These are phyloP conservation scores for Pestalotiopsis sp. DNA, from an alignment of 2,329 filamentous ascomycete genomes.

Conservation along the genomic window DNA sequence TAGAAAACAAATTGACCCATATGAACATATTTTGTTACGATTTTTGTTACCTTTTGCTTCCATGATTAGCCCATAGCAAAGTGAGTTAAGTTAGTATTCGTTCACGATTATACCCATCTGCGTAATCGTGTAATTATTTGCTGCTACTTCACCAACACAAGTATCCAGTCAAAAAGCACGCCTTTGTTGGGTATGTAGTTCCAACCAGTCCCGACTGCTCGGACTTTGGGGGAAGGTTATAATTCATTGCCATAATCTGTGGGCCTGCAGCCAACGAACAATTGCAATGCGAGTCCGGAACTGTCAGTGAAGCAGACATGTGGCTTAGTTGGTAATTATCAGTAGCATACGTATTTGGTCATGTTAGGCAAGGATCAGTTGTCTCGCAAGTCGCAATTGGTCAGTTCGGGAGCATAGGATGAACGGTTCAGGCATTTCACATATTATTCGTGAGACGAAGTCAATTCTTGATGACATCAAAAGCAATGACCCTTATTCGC, in stretches of 20 bases:
- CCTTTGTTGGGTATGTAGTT: too few species aligned
- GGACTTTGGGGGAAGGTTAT: background rate
- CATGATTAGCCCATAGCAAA: background rate
- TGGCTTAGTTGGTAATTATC: background rate
- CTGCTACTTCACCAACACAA: too few species aligned
- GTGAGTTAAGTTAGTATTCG: too few species aligned
- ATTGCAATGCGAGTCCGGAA: background rate
- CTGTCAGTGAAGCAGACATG: background rate
- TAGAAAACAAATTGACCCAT: background rate
- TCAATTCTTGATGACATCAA: slow-evolving; percentile 21
- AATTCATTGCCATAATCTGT: background rate
- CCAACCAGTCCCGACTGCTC: too few species aligned
- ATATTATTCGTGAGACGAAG: slow-evolving; percentile 12
- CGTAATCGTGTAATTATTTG: too few species aligned
- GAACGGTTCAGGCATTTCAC: slow-evolving; percentile 5
- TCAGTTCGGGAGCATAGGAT: background rate
- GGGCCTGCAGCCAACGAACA: background rate
- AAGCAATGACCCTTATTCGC: slow-evolving; percentile 39
- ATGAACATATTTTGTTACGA: background rate
- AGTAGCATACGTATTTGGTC: background rate
- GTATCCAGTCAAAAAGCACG: too few species aligned
- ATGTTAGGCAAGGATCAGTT: background rate
- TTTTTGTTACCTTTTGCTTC: background rate
- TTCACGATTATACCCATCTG: too few species aligned
- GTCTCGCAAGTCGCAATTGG: background rate